Evolutionary conservation across 805 yeast genomes (phyloP).

Genomic region (Wickerhamiella sergipiensis): DNA sequence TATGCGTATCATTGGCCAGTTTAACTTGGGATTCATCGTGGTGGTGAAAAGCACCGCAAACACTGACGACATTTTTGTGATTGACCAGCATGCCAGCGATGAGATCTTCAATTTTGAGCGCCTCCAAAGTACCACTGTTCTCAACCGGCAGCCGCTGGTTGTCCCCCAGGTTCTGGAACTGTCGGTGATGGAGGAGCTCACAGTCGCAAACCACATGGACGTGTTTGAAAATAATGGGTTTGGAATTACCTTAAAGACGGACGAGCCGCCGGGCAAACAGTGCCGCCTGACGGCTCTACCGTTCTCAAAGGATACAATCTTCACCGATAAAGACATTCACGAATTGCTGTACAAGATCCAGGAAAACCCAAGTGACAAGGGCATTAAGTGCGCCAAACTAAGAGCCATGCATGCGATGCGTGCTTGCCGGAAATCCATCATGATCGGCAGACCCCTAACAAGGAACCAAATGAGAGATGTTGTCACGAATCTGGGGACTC

Average conservation of each 20-base stretch:
- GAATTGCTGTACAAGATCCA: slow-evolving; percentile 61
- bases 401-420: slow-evolving; percentile 83
- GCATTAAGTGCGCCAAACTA: slow-evolving; percentile 58
- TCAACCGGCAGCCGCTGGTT: slow-evolving; percentile 62
- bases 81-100: slow-evolving; percentile 97
- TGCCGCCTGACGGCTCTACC: slow-evolving; percentile 55
- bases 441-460: slow-evolving; percentile 73
- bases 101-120: slow-evolving; percentile 85
- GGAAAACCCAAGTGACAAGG: slow-evolving; percentile 35
- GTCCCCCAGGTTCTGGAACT: slow-evolving; percentile 43
- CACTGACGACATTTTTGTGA: slow-evolving; percentile 52
- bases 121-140: slow-evolving; percentile 39
- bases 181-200: slow-evolving; percentile 64
- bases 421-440: slow-evolving; percentile 85
- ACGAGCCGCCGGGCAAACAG: slow-evolving; percentile 41
- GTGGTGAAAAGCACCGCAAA: slow-evolving; percentile 35
- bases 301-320: slow-evolving; percentile 51
- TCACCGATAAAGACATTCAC: slow-evolving; percentile 50
- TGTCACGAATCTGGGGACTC: slow-evolving; percentile 48
- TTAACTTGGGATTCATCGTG: slow-evolving; percentile 86
- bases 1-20: slow-evolving; percentile 85
- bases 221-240: slow-evolving; percentile 70
- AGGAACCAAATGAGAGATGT: slow-evolving; percentile 49
- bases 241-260: slow-evolving; percentile 37
- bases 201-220: slow-evolving; percentile 44